Conservation (phyloP, 1,284 basidiomycete species). For the Irpex lacteus region DNA sequence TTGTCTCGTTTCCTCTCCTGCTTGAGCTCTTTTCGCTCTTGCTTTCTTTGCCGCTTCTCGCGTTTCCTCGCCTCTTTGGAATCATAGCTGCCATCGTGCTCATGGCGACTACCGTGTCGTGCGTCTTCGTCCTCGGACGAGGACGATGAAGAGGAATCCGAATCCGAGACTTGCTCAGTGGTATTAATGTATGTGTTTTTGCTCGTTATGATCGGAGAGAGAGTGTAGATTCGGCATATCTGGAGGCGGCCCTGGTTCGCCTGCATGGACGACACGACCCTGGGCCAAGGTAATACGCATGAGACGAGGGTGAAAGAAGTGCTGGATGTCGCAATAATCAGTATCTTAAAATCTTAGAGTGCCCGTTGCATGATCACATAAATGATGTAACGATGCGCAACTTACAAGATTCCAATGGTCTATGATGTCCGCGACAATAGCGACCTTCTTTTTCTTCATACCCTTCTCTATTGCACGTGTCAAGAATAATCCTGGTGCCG, state of each 20-base stretch:
- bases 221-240: neutral
- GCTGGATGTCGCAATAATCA: conserved; percentile 18
- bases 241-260: conserved; percentile 8
- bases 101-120: neutral
- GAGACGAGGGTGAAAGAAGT: conserved; percentile 36
- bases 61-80: neutral
- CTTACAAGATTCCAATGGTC: neutral
- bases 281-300: conserved; percentile 35
- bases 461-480: neutral
- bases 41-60: neutral
- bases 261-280: conserved; percentile 28
- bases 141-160: neutral
- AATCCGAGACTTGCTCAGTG: neutral
- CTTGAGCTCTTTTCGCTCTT: neutral
- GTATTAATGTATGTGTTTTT: neutral
- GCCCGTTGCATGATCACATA: too few relatives aligned
- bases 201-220: neutral
- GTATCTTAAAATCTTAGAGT: too few relatives aligned
- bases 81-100: neutral
- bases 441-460: neutral
- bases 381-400: neutral
- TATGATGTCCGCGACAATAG: neutral
- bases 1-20: neutral
- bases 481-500: neutral
- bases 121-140: neutral